Percentiles rank a stretch among this genome's conserved stretches.
phyloP scores from a whole-genome alignment of 2,329 filamentous ascomycete genomes.

The Chaetomium olivaceum region DNA sequence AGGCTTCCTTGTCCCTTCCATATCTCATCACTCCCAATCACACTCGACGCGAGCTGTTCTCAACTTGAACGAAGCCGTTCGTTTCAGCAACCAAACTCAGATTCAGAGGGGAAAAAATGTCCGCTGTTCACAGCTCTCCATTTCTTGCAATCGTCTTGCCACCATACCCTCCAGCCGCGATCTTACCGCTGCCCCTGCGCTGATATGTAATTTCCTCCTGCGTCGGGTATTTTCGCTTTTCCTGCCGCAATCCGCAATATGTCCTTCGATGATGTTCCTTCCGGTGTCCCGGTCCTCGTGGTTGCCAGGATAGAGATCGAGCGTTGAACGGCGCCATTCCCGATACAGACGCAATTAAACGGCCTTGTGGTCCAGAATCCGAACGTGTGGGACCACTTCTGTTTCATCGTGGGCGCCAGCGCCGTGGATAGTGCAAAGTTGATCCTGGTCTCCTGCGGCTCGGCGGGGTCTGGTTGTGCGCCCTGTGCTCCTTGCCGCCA shows the following conservation, averaged over 20 bases:
- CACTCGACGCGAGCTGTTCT: too few relatives aligned
- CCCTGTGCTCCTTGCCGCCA: conserved; percentile 21
- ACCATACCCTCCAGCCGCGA: too few relatives aligned
- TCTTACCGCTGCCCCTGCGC: background rate
- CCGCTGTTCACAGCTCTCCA: too few relatives aligned
- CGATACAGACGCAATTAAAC: conserved; percentile 6
- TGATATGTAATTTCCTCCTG: conserved; percentile 6
- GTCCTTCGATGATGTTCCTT: background rate
- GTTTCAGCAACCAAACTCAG: too few relatives aligned
- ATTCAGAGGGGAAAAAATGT: too few relatives aligned
- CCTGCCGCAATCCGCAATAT: background rate
- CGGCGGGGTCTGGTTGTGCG: conserved; percentile 6
- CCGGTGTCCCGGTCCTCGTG: conserved; percentile 16
- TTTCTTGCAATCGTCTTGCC: too few relatives aligned
- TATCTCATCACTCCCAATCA: too few relatives aligned
- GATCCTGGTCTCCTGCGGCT: conserved; percentile 10
- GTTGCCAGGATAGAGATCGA: conserved; percentile 6
- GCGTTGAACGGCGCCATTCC: conserved; percentile 12
- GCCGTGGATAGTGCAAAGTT: background rate
- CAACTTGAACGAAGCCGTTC: too few relatives aligned
- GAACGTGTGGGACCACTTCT: conserved; percentile 18
- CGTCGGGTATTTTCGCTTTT: background rate
- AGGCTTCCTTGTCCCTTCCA: too few relatives aligned
- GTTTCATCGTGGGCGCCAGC: conserved; percentile 20
- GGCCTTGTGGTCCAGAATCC: conserved; percentile 26